Conservation (phyloP, 1,284 basidiomycete species). For the Trametes sp. region DNA sequence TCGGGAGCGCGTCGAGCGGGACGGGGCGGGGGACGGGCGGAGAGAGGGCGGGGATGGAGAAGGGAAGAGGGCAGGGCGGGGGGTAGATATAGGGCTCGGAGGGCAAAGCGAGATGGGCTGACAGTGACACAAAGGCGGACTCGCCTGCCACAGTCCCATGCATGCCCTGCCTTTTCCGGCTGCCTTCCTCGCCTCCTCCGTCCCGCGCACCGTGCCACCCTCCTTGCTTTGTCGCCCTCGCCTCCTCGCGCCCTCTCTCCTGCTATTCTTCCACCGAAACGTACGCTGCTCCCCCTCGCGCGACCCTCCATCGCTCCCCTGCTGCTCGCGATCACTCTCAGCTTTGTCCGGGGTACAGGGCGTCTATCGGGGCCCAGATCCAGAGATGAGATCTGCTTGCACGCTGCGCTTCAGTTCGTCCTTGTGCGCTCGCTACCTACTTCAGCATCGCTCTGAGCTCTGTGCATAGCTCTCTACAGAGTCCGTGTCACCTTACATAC, state of each 20-base stretch:
- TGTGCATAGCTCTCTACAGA: too few species aligned
- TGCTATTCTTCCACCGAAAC: neutral
- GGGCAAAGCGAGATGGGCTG: constrained; percentile 27
- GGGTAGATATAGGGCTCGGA: constrained; percentile 21
- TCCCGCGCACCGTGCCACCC: constrained; percentile 12
- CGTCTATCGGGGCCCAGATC: constrained; percentile 16
- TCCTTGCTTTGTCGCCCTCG: constrained; percentile 8
- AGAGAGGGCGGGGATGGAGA: constrained; percentile 17
- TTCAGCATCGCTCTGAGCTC: neutral
- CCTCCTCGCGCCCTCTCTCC: neutral
- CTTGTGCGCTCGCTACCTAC: neutral
- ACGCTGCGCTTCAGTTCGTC: neutral
- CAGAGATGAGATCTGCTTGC: neutral
- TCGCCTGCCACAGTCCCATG: constrained; percentile 22
- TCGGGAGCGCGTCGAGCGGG: constrained; percentile 11
- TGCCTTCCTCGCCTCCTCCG: constrained; percentile 29
- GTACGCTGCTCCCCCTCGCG: neutral
- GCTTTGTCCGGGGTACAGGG: constrained; percentile 16
- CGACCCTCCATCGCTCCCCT: neutral
- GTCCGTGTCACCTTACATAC: too few species aligned
- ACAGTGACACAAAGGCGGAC: constrained; percentile 32
- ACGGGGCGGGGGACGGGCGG: constrained; percentile 16
- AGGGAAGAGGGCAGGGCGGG: constrained; percentile 14
- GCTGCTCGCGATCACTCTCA: constrained; percentile 2
- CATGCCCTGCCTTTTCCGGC: constrained; percentile 27